Evolutionary conservation across 1,139 yeast species (phyloP), one percentile per base, ranked within the genome.

Genomic region (Magnusiomyces ingens): DNA sequence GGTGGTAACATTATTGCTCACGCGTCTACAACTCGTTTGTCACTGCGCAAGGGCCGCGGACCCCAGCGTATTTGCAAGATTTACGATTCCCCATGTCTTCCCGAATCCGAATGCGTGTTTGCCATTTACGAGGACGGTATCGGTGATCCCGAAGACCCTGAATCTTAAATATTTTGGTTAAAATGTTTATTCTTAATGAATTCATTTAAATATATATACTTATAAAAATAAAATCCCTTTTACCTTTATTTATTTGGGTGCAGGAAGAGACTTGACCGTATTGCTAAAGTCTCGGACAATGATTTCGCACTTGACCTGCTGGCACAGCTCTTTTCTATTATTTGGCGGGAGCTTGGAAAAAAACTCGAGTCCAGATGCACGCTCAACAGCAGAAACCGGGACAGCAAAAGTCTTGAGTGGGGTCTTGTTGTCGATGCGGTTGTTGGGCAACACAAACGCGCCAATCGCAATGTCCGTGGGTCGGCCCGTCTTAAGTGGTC

Each of bases 1-100:
- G 99, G 99, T 55, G 99, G 99, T 44, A 93, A 94, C 65, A 93
- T 94, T 62, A 85, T 94, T 70, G 99, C 99, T 1, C 99, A 94
- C 68, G 84, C 96, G 21, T 89, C 97, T 2, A 93, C 98, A 10
- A 93, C 99, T 1, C 79, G 98, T 63, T 77, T 93, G 58, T 85
- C 89, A 50, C 82, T 93, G 68, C 85, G 85, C 66, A 93, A 93
- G 73, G 97, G 96, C 48, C 80, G 86, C 61, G 97, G 85, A 19
- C 95, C 90, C 62, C 93, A 88, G 64, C 82, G 99, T 74, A 84
- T 89, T 44, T 93, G 98, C 72, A 90, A 89, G 69, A 85, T 93
- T 53, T 90, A 89, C 62, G 99, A 93, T 67, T 87, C 96, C 57
- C 99, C 96, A 1, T 90, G 97, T 67, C 75, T 93, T 58, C 97